Evolutionary conservation across 805 yeast genomes (phyloP).

Genomic region (Debaryomyces prosopidis): DNA sequence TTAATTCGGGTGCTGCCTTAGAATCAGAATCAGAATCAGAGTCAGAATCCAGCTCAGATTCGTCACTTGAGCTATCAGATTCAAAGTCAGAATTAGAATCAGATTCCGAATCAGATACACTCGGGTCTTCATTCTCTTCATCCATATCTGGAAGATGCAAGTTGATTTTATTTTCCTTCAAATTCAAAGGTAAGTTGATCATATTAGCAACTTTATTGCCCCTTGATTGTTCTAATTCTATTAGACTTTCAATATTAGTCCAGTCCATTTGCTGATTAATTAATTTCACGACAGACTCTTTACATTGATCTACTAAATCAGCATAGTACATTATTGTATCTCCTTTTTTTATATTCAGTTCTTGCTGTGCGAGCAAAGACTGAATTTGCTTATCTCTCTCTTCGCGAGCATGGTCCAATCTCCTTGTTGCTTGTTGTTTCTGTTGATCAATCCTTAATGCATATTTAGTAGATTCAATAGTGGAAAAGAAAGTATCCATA

Average conservation of each 20-base stretch:
- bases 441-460: slow-evolving; percentile 74
- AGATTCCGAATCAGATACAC: slow-evolving; percentile 12
- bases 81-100: slow-evolving; percentile 10
- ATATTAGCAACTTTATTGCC: slow-evolving; percentile 63
- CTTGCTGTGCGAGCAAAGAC: slow-evolving; percentile 62
- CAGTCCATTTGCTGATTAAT: slow-evolving; percentile 90
- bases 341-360: slow-evolving; percentile 65
- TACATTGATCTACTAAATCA: slow-evolving; percentile 70
- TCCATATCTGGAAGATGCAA: slow-evolving; percentile 54
- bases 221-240: slow-evolving; percentile 65
- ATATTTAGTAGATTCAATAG: slow-evolving; percentile 78
- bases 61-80: slow-evolving; percentile 14
- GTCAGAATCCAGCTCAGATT: slow-evolving; percentile 34
- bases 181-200: slow-evolving; percentile 67
- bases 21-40: slow-evolving; percentile 33
- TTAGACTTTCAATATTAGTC: slow-evolving; percentile 79
- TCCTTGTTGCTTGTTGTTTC: slow-evolving; percentile 70
- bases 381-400: slow-evolving; percentile 74
- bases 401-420: slow-evolving; percentile 69
- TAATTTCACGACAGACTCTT: slow-evolving; percentile 61
- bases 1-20: slow-evolving; percentile 12
- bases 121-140: slow-evolving; percentile 21
- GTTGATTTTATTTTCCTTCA: slow-evolving; percentile 66
- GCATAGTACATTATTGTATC: slow-evolving; percentile 70
- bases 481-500: slow-evolving; percentile 80